Evolutionary conservation across 805 yeast genomes (phyloP).

Genomic region (Debaryomyces maramus): DNA sequence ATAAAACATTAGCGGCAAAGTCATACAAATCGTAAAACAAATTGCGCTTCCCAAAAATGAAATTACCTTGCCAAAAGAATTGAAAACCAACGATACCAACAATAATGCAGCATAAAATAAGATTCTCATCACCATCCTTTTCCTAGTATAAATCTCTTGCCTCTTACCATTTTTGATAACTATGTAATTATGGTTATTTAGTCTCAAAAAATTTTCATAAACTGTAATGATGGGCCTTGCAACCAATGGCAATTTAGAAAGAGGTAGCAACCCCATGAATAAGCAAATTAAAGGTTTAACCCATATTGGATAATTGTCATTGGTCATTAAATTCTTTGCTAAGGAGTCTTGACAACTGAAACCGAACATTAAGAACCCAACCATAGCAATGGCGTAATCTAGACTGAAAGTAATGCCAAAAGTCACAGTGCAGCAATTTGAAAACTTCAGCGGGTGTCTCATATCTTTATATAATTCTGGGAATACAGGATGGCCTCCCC

Average conservation of each 20-base stretch:
- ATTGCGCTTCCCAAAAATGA: conserved; percentile 44
- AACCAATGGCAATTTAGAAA: conserved; percentile 42
- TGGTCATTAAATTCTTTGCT: conserved; percentile 69
- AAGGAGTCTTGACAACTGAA: conserved; percentile 64
- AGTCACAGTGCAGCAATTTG: conserved; percentile 51
- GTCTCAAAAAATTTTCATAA: conserved; percentile 28
- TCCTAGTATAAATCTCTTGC: background rate
- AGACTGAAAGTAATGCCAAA: conserved; percentile 58
- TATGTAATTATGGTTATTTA: conserved; percentile 5
- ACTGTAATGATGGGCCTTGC: conserved; percentile 41
- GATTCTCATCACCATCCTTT: conserved; percentile 19
- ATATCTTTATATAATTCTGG: conserved; percentile 74
- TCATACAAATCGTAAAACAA: conserved; percentile 42
- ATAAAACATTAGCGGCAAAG: conserved; percentile 41
- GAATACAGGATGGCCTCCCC: conserved; percentile 83
- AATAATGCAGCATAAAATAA: conserved; percentile 24
- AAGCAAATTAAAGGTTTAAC: conserved; percentile 36
- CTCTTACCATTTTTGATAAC: conserved; percentile 1
- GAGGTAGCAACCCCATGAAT: conserved; percentile 39
- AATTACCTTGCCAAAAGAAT: conserved; percentile 40
- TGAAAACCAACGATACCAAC: conserved; percentile 28
- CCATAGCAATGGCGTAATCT: conserved; percentile 59
- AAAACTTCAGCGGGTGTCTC: conserved; percentile 63
- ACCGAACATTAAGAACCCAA: conserved; percentile 85
- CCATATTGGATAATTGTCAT: conserved; percentile 66